These are phyloP conservation scores for Thermochaetoides thermophila DNA, from an alignment of 495 filamentous ascomycete species.

Conservation along the genomic window DNA sequence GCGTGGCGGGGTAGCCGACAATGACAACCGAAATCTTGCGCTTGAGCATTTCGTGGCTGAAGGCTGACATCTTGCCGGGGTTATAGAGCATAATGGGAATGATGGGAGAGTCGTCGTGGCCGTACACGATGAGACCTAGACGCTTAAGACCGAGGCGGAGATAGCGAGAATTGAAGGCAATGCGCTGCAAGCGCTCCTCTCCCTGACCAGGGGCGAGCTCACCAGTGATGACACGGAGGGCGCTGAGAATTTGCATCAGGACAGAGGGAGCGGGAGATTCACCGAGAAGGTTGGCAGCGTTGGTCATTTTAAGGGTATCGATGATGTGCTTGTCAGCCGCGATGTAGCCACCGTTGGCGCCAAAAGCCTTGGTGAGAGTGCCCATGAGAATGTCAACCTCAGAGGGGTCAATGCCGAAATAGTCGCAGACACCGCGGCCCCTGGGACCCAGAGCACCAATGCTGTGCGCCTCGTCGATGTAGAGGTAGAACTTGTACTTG, in stretches of 20 bases:
- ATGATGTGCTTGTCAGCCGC: slow-evolving; percentile 84
- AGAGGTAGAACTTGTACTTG: slow-evolving; percentile 92
- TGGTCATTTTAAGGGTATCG: slow-evolving; percentile 71
- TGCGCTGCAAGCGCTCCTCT: slow-evolving; percentile 85
- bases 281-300: slow-evolving; percentile 75
- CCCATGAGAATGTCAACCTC: slow-evolving; percentile 97
- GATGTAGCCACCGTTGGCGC: slow-evolving; percentile 93
- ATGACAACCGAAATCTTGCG: slow-evolving; percentile 98
- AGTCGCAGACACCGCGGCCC: slow-evolving; percentile 91
- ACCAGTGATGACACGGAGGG: slow-evolving; percentile 75
- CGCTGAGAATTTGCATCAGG: slow-evolving; percentile 71
- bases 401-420: slow-evolving; percentile 75
- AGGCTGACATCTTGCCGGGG: slow-evolving; percentile 93
- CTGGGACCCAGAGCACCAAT: slow-evolving; percentile 81
- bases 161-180: slow-evolving; percentile 97
- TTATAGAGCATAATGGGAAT: slow-evolving; percentile 89
- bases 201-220: slow-evolving; percentile 82
- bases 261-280: slow-evolving; percentile 80
- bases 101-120: slow-evolving; percentile 95
- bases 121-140: slow-evolving; percentile 90
- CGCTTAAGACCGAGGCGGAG: slow-evolving; percentile 92
- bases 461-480: slow-evolving; percentile 93
- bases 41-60: slow-evolving; percentile 94
- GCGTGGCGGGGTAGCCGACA: slow-evolving; percentile 96
- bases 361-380: slow-evolving; percentile 94